These are phyloP conservation scores for Leptodontidium sp. DNA, from an alignment of 2,329 filamentous ascomycete genomes.

Conservation along the genomic window DNA sequence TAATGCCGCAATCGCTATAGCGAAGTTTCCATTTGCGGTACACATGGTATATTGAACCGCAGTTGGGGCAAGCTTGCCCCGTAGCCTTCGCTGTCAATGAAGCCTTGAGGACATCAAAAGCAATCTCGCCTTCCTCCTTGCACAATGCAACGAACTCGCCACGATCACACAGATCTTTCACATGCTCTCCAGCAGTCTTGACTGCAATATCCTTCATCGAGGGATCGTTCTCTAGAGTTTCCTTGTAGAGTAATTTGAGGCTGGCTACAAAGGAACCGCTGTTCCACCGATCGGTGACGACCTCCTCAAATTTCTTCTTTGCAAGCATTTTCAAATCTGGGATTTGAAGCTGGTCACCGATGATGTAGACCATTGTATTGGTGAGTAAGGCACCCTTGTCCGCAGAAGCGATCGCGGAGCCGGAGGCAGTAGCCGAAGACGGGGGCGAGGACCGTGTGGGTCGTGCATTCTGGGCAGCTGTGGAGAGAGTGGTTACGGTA, in stretches of 20 bases:
- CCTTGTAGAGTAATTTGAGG: constrained; percentile 27
- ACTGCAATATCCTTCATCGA: constrained; percentile 29
- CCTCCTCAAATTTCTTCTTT: constrained; percentile 25
- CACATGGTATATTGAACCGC: too few species aligned
- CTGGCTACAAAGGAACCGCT: constrained; percentile 20
- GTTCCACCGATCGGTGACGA: constrained; percentile 24
- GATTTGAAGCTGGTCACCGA: constrained; percentile 39
- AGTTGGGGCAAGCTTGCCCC: neutral
- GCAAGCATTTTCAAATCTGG: constrained; percentile 30
- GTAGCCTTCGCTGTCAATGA: neutral
- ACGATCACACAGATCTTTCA: constrained; percentile 23
- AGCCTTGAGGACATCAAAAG: constrained; percentile 22
- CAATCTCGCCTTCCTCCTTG: constrained; percentile 28
- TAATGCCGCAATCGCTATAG: too few species aligned
- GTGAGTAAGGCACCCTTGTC: constrained; percentile 12
- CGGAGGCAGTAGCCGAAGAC: neutral
- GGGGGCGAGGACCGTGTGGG: neutral
- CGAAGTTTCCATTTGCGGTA: too few species aligned
- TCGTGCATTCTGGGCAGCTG: neutral
- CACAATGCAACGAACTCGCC: constrained; percentile 29
- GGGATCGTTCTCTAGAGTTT: constrained; percentile 25
- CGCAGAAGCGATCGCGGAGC: too few species aligned
- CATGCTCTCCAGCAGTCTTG: constrained; percentile 18
- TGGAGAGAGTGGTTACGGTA: neutral
- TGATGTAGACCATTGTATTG: constrained; percentile 35